Evolutionary conservation across 306 rosid species (phyloP).

Genomic region (Cucurbita argyrosperma): DNA sequence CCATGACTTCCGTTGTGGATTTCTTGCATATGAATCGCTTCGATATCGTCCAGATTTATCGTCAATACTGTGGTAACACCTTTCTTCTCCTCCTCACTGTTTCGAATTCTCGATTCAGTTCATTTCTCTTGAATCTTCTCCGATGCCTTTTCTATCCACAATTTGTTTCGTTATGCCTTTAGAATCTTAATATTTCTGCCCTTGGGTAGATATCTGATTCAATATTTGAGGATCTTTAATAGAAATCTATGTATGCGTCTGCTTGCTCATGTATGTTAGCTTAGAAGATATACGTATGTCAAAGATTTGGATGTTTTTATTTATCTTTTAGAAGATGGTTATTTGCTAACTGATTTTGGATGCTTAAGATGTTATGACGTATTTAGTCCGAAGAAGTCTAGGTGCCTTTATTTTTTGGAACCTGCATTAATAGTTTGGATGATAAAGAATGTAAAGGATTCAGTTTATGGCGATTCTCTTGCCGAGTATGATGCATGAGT

Average conservation of each 20-base stretch:
- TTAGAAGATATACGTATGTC: background rate
- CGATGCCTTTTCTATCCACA: too few species aligned
- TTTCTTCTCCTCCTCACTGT: background rate
- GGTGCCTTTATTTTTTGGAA: background rate
- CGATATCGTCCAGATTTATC: conserved; percentile 57
- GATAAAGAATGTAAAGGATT: background rate
- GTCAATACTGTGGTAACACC: conserved; percentile 54
- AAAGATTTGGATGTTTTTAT: background rate
- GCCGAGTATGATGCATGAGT: background rate
- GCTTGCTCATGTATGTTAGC: background rate
- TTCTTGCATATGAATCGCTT: conserved; percentile 23
- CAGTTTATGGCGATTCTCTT: background rate
- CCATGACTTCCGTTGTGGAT: conserved; percentile 24
- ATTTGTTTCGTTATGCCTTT: background rate
- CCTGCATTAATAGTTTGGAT: background rate
- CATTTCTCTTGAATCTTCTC: background rate
- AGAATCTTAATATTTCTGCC: background rate
- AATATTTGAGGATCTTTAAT: background rate
- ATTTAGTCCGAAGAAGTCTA: background rate
- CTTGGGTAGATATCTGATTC: background rate
- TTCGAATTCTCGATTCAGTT: background rate
- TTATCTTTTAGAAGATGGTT: background rate
- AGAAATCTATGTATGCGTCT: background rate
- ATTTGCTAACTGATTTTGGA: background rate
- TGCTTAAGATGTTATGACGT: background rate